phyloP scores from a whole-genome alignment of 2,329 filamentous ascomycete genomes.

The Leptographium galeiforme region DNA sequence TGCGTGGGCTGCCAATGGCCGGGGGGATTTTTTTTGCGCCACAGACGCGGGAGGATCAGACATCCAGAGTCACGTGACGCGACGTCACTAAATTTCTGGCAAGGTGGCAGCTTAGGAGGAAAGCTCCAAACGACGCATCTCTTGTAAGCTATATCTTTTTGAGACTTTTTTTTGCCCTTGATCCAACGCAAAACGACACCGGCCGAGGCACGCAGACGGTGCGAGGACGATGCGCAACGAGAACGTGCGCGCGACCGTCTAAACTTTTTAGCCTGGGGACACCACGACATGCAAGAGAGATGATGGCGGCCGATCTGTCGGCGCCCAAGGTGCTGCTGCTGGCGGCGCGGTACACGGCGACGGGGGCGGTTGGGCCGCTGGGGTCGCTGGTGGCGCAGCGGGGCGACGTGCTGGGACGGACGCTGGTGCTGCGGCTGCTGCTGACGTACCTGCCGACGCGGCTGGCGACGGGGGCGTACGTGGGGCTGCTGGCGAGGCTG shows the following conservation, averaged over 20 bases:
- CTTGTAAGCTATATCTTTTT: too few relatives aligned
- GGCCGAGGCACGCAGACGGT: too few relatives aligned
- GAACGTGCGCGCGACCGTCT: too few relatives aligned
- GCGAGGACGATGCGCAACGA: too few relatives aligned
- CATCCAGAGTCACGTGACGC: not conserved
- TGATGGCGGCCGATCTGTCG: constrained; percentile 26
- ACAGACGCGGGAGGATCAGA: not conserved
- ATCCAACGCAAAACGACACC: too few relatives aligned
- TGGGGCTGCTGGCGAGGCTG: constrained; percentile 45
- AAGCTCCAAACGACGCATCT: too few relatives aligned
- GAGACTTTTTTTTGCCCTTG: too few relatives aligned
- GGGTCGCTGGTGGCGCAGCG: constrained; percentile 44
- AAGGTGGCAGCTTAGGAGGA: too few relatives aligned
- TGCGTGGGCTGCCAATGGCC: constrained; percentile 10
- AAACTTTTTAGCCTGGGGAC: too few relatives aligned
- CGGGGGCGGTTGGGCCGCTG: constrained; percentile 50
- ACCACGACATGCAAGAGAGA: not conserved
- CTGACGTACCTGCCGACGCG: constrained; percentile 68
- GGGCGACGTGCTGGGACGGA: constrained; percentile 43
- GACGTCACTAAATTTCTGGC: too few relatives aligned
- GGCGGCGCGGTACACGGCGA: constrained; percentile 55
- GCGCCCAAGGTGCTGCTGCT: constrained; percentile 59
- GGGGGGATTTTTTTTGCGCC: not conserved
- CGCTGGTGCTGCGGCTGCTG: constrained; percentile 57
- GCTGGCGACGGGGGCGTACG: constrained; percentile 47